A percentile compares a stretch with the other conserved stretches of the same genome.
Evolutionary conservation across 2,329 filamentous ascomycete species (phyloP).

Genomic region (Biscogniauxia mediterranea): DNA sequence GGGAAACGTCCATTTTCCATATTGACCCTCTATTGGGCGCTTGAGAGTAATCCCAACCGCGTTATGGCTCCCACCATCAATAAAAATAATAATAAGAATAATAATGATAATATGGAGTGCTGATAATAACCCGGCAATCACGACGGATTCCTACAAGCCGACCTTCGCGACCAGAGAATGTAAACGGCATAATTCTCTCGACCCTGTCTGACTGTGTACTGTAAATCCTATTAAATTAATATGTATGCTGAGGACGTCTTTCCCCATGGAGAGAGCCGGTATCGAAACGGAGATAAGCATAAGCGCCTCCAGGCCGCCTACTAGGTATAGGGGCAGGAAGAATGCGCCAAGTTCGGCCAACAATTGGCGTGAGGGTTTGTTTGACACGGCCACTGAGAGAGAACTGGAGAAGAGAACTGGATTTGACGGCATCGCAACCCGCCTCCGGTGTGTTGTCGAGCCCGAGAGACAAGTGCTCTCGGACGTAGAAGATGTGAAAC

Average conservation of each 20-base stretch:
- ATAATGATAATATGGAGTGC: slow-evolving; percentile 12
- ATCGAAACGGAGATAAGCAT: slow-evolving; percentile 25
- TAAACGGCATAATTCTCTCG: slow-evolving; percentile 18
- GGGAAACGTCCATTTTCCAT: slow-evolving; percentile 26
- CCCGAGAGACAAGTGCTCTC: slow-evolving; percentile 5
- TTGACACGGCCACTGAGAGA: neutral
- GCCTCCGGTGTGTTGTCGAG: slow-evolving; percentile 5
- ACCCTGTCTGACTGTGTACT: slow-evolving; percentile 6
- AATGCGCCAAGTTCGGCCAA: slow-evolving; percentile 20
- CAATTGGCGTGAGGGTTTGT: slow-evolving; percentile 13
- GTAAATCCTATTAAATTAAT: slow-evolving; percentile 21
- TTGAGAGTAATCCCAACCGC: slow-evolving; percentile 20
- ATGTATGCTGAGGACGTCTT: slow-evolving; percentile 14
- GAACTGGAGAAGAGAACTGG: neutral
- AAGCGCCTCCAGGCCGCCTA: slow-evolving; percentile 16
- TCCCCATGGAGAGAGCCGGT: slow-evolving; percentile 20
- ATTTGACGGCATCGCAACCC: neutral
- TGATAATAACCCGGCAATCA: slow-evolving; percentile 25
- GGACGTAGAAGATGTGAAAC: slow-evolving; percentile 5
- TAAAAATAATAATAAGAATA: slow-evolving; percentile 8
- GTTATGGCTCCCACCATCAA: slow-evolving; percentile 15
- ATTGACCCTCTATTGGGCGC: slow-evolving; percentile 31
- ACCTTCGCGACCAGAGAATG: slow-evolving; percentile 9
- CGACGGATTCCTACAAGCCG: slow-evolving; percentile 13
- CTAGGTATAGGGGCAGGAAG: slow-evolving; percentile 17